Evolutionary conservation across 345 rosid genomes (phyloP).

Genomic region (Acer campestre): DNA sequence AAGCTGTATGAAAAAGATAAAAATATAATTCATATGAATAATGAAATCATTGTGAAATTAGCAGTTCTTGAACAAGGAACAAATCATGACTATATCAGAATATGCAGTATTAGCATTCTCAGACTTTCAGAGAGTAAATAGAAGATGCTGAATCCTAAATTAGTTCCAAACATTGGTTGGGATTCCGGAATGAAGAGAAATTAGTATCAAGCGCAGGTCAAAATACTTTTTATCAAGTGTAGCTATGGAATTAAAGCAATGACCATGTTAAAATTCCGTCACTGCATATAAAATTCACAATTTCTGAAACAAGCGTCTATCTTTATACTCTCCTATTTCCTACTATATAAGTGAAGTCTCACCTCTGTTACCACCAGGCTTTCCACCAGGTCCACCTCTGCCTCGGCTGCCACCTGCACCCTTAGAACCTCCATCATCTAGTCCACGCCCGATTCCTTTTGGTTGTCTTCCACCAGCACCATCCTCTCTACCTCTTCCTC

Average conservation of each 20-base stretch:
- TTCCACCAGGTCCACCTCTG: slow-evolving; percentile 66
- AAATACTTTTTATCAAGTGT: background rate
- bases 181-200: background rate
- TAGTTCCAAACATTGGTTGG: background rate
- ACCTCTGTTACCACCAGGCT: slow-evolving; percentile 64
- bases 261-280: background rate
- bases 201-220: background rate
- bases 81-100: background rate
- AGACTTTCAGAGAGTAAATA: background rate
- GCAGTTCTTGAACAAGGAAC: background rate
- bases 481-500: slow-evolving; percentile 87
- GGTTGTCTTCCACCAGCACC: slow-evolving; percentile 62
- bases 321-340: background rate
- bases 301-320: background rate
- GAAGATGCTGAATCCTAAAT: background rate
- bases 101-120: background rate
- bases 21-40: background rate
- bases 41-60: background rate
- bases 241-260: background rate
- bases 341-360: background rate
- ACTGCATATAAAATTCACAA: background rate
- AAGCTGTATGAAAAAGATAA: background rate
- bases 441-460: slow-evolving; percentile 69
- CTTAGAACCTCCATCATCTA: slow-evolving; percentile 68
- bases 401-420: slow-evolving; percentile 73